Percentiles rank a stretch among this genome's conserved stretches.
phyloP scores from a whole-genome alignment of 2,329 filamentous ascomycete genomes.

The Cadophora malorum region DNA sequence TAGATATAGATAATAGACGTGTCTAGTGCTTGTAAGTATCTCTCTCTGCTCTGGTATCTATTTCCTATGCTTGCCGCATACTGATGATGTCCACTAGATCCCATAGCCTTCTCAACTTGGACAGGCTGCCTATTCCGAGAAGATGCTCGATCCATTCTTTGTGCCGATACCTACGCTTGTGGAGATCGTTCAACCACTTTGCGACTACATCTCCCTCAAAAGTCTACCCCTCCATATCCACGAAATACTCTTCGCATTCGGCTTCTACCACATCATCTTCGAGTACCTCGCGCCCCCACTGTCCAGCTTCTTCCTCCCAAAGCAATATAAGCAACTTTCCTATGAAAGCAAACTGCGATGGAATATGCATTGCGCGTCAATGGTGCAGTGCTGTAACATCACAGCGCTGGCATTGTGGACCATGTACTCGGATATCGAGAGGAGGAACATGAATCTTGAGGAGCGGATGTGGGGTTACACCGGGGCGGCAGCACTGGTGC shows the following conservation, averaged over 20 bases:
- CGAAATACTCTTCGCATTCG: conserved; percentile 70
- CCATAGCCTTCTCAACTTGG: not conserved
- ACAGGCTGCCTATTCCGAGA: not conserved
- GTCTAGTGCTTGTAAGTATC: not conserved
- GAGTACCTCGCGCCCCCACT: conserved; percentile 69
- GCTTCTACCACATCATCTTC: conserved; percentile 72
- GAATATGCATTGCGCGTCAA: conserved; percentile 83
- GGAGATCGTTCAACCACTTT: conserved; percentile 63
- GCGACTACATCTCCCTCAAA: conserved; percentile 64
- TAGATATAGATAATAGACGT: conserved; percentile 3
- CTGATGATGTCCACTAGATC: conserved; percentile 1
- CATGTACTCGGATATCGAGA: conserved; percentile 69
- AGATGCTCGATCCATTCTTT: conserved; percentile 76
- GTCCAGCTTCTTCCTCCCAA: conserved; percentile 65
- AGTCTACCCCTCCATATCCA: conserved; percentile 78
- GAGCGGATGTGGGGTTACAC: conserved; percentile 80
- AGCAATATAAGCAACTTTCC: conserved; percentile 63
- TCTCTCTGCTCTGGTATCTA: not conserved
- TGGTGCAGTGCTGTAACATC: conserved; percentile 76
- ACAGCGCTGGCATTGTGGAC: conserved; percentile 74
- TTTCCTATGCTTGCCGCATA: conserved; percentile 7
- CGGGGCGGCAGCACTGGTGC: conserved; percentile 72
- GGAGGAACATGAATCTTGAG: conserved; percentile 66
- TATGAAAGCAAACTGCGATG: conserved; percentile 72
- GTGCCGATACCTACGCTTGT: conserved; percentile 56